Evolutionary conservation across 2,329 filamentous ascomycete genomes (phyloP).

Genomic region (Colletotrichum salicis): DNA sequence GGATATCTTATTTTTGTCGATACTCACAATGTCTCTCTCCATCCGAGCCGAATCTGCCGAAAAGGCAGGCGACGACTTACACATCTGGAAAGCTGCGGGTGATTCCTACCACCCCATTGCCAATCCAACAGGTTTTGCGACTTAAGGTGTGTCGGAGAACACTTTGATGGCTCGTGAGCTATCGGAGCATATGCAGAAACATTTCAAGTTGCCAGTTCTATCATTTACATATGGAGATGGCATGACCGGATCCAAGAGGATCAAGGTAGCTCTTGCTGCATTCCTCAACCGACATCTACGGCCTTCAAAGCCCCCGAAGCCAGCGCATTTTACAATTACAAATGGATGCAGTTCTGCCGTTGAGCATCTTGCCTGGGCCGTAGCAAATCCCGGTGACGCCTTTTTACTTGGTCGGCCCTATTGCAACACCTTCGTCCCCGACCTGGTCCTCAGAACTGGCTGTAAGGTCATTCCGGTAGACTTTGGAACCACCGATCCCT

Average conservation of each 20-base stretch:
- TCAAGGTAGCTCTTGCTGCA: constrained; percentile 43
- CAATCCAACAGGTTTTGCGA: constrained; percentile 58
- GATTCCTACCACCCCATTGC: constrained; percentile 53
- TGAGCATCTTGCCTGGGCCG: constrained; percentile 52
- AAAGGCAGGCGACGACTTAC: too few species aligned
- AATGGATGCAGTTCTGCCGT: constrained; percentile 54
- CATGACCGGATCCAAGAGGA: constrained; percentile 46
- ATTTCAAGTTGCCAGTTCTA: constrained; percentile 41
- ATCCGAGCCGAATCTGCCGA: too few species aligned
- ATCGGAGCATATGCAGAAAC: constrained; percentile 48
- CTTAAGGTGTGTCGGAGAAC: constrained; percentile 63
- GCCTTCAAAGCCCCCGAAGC: constrained; percentile 41
- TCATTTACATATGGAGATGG: constrained; percentile 55
- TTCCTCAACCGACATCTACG: constrained; percentile 50
- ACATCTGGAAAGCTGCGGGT: too few species aligned
- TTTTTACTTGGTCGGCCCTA: constrained; percentile 54
- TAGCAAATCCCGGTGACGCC: constrained; percentile 51
- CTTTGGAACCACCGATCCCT: neutral
- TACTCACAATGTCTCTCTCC: too few species aligned
- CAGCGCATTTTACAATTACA: constrained; percentile 48
- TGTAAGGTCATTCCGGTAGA: constrained; percentile 36
- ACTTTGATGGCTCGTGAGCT: constrained; percentile 57
- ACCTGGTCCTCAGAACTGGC: constrained; percentile 54
- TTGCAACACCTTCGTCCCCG: constrained; percentile 59
- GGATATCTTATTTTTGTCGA: too few species aligned